Percentiles rank a stretch among this genome's conserved stretches.
Evolutionary conservation across 1,284 basidiomycete species (phyloP).

Genomic region (Ganoderma sinense): DNA sequence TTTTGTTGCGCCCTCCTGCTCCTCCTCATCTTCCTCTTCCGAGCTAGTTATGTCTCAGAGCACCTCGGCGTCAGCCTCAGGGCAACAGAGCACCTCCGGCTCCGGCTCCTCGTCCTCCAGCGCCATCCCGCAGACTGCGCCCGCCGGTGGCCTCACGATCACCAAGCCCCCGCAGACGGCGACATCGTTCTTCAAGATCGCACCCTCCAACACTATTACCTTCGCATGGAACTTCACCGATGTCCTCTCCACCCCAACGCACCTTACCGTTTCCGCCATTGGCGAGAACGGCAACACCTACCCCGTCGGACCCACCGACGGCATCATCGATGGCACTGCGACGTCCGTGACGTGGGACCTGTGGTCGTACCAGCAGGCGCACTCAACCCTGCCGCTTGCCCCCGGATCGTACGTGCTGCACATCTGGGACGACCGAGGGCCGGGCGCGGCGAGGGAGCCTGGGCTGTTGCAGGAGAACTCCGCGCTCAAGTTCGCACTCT

Average conservation of each 20-base stretch:
- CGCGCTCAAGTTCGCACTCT: conserved; percentile 83
- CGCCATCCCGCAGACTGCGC: conserved; percentile 60
- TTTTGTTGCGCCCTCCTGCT: conserved; percentile 5
- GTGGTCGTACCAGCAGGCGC: conserved; percentile 74
- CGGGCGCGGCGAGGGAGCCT: conserved; percentile 59
- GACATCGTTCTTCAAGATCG: conserved; percentile 91
- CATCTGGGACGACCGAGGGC: conserved; percentile 83
- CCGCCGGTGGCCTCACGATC: conserved; percentile 74
- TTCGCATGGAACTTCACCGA: conserved; percentile 93
- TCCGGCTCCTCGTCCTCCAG: conserved; percentile 6
- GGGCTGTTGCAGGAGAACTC: conserved; percentile 80
- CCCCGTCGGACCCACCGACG: conserved; percentile 81
- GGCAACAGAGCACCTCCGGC: conserved; percentile 7
- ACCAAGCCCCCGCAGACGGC: conserved; percentile 83
- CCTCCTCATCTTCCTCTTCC: background rate
- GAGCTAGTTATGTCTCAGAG: conserved; percentile 15
- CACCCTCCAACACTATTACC: conserved; percentile 75
- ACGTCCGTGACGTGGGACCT: conserved; percentile 85
- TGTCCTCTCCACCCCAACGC: conserved; percentile 71
- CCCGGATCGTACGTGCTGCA: conserved; percentile 80
- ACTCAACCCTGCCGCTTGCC: conserved; percentile 74
- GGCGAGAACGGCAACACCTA: conserved; percentile 91
- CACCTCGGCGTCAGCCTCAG: background rate
- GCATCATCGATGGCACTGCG: conserved; percentile 74
- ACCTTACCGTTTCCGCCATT: conserved; percentile 83